These are phyloP conservation scores for Meyerozyma athensensis DNA, from an alignment of 1,139 yeast genomes.

Conservation along the genomic window DNA sequence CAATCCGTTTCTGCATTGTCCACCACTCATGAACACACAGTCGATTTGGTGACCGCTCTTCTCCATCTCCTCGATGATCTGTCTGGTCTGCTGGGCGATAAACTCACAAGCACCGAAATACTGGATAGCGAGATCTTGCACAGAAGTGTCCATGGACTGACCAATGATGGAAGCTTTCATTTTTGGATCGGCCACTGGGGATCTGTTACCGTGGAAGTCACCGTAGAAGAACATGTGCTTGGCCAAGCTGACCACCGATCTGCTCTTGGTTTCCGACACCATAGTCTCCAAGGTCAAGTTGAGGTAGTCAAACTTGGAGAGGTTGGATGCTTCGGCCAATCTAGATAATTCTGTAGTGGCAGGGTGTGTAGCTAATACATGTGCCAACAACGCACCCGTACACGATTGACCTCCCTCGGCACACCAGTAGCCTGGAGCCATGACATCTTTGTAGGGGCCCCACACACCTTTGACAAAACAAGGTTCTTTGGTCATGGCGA, in stretches of 20 bases:
- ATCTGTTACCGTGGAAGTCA: constrained; percentile 93
- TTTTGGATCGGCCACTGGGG: constrained; percentile 90
- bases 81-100: constrained; percentile 96
- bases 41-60: constrained; percentile 71
- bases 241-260: constrained; percentile 77
- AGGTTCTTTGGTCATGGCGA: constrained; percentile 80
- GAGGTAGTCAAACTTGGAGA: constrained; percentile 77
- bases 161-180: constrained; percentile 96
- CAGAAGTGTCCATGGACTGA: constrained; percentile 81
- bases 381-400: constrained; percentile 91
- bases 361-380: constrained; percentile 86
- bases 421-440: constrained; percentile 86
- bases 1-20: constrained; percentile 89
- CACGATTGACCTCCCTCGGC: constrained; percentile 99
- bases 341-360: constrained; percentile 70
- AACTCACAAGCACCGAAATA: constrained; percentile 95
- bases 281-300: constrained; percentile 69
- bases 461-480: constrained; percentile 94
- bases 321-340: constrained; percentile 57
- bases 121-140: constrained; percentile 78
- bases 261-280: constrained; percentile 48
- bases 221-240: constrained; percentile 89
- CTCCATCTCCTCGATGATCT: constrained; percentile 82
- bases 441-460: constrained; percentile 96
- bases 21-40: constrained; percentile 88